A percentile compares a stretch with the other conserved stretches of the same genome.
Evolutionary conservation across 2,329 filamentous ascomycete genomes (phyloP).

Genomic region (Elsinoe ampelina): DNA sequence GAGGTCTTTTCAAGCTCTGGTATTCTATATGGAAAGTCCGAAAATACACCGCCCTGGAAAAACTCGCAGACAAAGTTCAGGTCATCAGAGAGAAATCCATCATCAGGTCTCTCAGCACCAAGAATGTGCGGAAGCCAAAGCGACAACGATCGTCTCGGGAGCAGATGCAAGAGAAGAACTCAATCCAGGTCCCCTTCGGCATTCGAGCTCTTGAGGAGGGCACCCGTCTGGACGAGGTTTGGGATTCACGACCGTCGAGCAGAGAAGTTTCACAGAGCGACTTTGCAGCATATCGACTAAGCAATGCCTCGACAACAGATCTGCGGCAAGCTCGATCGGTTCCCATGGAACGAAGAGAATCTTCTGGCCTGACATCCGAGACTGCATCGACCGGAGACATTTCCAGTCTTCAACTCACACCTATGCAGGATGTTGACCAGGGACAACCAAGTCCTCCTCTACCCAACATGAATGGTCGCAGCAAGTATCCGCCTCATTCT

Average conservation of each 20-base stretch:
- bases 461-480: constrained; percentile 18
- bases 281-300: constrained; percentile 25
- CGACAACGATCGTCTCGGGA: constrained; percentile 9
- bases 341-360: neutral
- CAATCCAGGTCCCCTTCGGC: constrained; percentile 69
- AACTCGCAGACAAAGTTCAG: constrained; percentile 12
- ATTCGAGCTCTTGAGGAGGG: constrained; percentile 76
- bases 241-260: constrained; percentile 22
- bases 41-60: constrained; percentile 29
- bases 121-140: constrained; percentile 24
- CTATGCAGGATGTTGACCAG: neutral
- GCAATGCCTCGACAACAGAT: constrained; percentile 17
- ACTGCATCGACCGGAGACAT: constrained; percentile 1
- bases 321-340: constrained; percentile 15
- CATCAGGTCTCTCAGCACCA: constrained; percentile 16
- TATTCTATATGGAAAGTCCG: constrained; percentile 34
- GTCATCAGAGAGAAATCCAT: constrained; percentile 17
- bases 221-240: constrained; percentile 73
- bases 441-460: neutral
- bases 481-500: constrained; percentile 27
- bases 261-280: constrained; percentile 28
- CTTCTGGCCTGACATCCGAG: neutral
- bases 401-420: neutral
- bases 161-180: constrained; percentile 23
- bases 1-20: constrained; percentile 57